Conservation (phyloP, 1,139 yeast genomes). For the Groenewaldozyma sp. region DNA sequence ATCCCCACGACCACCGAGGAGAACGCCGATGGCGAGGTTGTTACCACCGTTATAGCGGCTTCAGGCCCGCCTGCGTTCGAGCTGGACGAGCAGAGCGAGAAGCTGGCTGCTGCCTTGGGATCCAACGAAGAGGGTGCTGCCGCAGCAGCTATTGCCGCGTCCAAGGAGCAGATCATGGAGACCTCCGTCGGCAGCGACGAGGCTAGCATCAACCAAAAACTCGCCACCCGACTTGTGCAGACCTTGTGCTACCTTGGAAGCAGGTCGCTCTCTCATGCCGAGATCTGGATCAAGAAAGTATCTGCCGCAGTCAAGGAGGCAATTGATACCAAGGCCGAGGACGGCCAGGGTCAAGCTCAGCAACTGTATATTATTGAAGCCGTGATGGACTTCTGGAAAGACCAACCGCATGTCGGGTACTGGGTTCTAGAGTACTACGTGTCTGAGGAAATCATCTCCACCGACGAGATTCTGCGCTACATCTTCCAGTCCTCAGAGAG, state of each 20-base stretch:
- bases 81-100: slow-evolving; percentile 25
- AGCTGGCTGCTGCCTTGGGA: slow-evolving; percentile 19
- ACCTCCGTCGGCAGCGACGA: slow-evolving; percentile 30
- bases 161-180: slow-evolving; percentile 23
- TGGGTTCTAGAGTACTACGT: slow-evolving; percentile 58
- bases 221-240: slow-evolving; percentile 55
- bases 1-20: slow-evolving; percentile 39
- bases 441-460: slow-evolving; percentile 30
- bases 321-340: too few species aligned
- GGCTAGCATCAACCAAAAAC: slow-evolving; percentile 28
- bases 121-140: slow-evolving; percentile 17
- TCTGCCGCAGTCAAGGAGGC: slow-evolving; percentile 43
- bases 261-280: slow-evolving; percentile 82
- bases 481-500: slow-evolving; percentile 8
- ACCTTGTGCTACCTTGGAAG: slow-evolving; percentile 77
- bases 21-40: slow-evolving; percentile 31
- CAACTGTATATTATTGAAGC: slow-evolving; percentile 42
- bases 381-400: slow-evolving; percentile 67
- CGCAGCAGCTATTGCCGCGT: slow-evolving; percentile 22
- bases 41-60: slow-evolving; percentile 26
- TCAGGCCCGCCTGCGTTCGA: background rate
- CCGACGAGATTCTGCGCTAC: slow-evolving; percentile 11
- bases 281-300: slow-evolving; percentile 54
- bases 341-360: slow-evolving; percentile 19
- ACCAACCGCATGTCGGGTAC: slow-evolving; percentile 73